phyloP scores from a whole-genome alignment of 176 grass and related monocot genomes.

The Oryza rufipogon region DNA sequence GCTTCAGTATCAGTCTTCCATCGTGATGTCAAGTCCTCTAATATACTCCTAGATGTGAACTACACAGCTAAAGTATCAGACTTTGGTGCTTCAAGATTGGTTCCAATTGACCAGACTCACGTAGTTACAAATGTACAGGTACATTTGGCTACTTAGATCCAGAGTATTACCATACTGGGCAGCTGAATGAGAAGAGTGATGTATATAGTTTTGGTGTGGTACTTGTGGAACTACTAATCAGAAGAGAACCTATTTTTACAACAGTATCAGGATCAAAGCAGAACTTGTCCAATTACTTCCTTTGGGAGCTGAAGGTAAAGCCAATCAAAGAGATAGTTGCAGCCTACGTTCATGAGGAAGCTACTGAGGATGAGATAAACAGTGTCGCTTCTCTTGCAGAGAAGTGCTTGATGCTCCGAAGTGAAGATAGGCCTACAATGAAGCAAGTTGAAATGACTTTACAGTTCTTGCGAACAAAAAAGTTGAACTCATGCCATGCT shows the following conservation, averaged over 20 bases:
- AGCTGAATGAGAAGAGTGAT: constrained; percentile 47
- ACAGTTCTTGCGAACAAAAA: neutral
- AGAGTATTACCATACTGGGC: constrained; percentile 33
- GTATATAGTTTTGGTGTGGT: constrained; percentile 47
- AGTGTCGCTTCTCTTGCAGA: constrained; percentile 14
- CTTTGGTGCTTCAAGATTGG: constrained; percentile 47
- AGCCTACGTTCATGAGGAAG: neutral
- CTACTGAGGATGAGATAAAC: neutral
- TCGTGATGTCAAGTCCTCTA: constrained; percentile 51
- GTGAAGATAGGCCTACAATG: constrained; percentile 23
- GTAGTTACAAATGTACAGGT: constrained; percentile 32
- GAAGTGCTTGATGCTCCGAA: neutral
- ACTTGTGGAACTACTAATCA: constrained; percentile 27
- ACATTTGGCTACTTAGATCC: constrained; percentile 48
- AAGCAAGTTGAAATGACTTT: constrained; percentile 1
- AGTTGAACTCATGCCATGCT: neutral
- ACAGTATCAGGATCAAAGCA: neutral
- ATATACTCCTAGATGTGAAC: constrained; percentile 14
- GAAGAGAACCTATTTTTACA: neutral
- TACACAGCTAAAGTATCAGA: constrained; percentile 45
- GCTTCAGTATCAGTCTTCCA: constrained; percentile 39
- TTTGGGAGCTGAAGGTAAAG: neutral
- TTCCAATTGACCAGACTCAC: constrained; percentile 41
- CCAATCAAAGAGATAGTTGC: neutral
- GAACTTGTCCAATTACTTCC: neutral